A percentile compares a stretch with the other conserved stretches of the same genome.
These are phyloP conservation scores for Hippophae rhamnoides DNA, from an alignment of 306 rosid species.

Conservation along the genomic window DNA sequence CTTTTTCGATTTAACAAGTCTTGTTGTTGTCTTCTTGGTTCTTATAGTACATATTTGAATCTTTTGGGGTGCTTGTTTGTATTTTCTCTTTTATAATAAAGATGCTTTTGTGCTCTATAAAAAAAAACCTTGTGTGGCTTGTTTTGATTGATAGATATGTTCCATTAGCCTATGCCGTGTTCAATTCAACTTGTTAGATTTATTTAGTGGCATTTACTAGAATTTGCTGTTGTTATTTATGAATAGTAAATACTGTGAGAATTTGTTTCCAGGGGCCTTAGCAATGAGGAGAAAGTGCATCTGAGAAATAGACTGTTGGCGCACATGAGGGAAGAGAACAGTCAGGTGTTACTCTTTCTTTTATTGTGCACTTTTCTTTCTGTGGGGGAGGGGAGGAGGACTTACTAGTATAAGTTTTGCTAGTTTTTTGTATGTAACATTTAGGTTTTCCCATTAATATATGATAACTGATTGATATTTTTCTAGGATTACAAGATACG, in stretches of 20 bases:
- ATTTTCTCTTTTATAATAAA: no score
- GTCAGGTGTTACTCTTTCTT: slow-evolving; percentile 47
- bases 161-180: no score
- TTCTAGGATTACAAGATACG: neutral
- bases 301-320: slow-evolving; percentile 69
- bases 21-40: no score
- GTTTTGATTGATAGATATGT: no score
- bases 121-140: no score
- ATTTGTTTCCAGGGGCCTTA: slow-evolving; percentile 56
- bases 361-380: slow-evolving; percentile 1
- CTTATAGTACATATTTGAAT: no score
- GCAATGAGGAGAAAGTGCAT: slow-evolving; percentile 78
- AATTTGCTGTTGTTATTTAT: neutral
- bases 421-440: neutral
- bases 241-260: slow-evolving; percentile 10
- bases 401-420: neutral
- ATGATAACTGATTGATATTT: neutral
- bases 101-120: no score
- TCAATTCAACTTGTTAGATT: neutral
- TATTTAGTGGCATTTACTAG: neutral
- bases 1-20: no score
- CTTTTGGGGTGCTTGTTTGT: no score
- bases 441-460: neutral
- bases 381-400: neutral
- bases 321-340: slow-evolving; percentile 74